A percentile compares a stretch with the other conserved stretches of the same genome.
These are phyloP conservation scores for Curvularia lunata DNA, from an alignment of 2,329 filamentous ascomycete species.

Conservation along the genomic window DNA sequence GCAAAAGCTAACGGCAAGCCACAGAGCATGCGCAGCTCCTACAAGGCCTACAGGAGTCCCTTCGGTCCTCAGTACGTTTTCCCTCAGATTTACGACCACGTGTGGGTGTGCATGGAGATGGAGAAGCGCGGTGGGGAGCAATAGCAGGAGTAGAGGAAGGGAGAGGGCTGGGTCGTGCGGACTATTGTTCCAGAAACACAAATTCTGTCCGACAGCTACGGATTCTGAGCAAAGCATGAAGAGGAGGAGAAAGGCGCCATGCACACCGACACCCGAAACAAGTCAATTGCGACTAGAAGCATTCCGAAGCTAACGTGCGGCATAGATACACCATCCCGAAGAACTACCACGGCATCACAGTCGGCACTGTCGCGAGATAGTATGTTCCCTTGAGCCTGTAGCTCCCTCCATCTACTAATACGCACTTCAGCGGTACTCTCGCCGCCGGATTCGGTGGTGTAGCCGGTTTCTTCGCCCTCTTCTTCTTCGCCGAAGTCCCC, in stretches of 20 bases:
- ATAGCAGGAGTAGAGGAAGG: slow-evolving; percentile 1
- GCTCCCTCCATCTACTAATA: slow-evolving; percentile 13
- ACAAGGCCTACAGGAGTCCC: slow-evolving; percentile 62
- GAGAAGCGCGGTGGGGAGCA: background rate
- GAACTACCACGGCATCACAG: slow-evolving; percentile 59
- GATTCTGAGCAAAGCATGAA: background rate
- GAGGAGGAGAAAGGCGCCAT: background rate
- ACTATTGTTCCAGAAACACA: background rate
- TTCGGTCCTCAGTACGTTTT: slow-evolving; percentile 64
- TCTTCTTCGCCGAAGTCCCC: slow-evolving; percentile 70
- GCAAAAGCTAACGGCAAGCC: slow-evolving; percentile 25
- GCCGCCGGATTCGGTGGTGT: slow-evolving; percentile 63
- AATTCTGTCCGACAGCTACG: background rate
- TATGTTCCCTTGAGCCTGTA: slow-evolving; percentile 48
- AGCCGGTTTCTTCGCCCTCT: slow-evolving; percentile 65
- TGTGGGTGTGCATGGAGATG: background rate
- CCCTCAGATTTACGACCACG: slow-evolving; percentile 8
- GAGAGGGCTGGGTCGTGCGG: background rate
- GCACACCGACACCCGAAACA: background rate
- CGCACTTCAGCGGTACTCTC: slow-evolving; percentile 47
- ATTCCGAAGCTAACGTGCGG: slow-evolving; percentile 22
- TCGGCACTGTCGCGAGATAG: slow-evolving; percentile 52
- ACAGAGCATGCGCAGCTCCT: slow-evolving; percentile 45
- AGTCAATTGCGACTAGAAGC: background rate
- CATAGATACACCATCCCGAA: slow-evolving; percentile 58